Evolutionary conservation across 352 stramenopile genomes (phyloP).

Genomic region (Phytophthora fragariae): DNA sequence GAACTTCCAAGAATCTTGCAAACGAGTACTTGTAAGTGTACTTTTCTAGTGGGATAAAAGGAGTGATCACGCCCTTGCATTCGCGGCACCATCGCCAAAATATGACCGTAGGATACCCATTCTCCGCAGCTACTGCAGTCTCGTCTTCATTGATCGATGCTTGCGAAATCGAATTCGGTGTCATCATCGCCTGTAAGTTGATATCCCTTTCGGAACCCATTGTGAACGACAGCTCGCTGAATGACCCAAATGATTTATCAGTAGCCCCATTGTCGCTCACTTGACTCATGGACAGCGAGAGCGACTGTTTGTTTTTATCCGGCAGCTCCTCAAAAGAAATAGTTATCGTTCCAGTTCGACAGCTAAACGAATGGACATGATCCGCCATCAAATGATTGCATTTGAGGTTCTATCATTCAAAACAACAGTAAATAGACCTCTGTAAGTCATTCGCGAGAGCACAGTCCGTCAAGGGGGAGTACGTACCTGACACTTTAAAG

Average conservation of each 20-base stretch:
- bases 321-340: conserved; percentile 88
- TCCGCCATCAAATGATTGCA: conserved; percentile 85
- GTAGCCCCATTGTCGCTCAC: conserved; percentile 36
- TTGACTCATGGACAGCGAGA: conserved; percentile 50
- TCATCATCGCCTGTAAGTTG: conserved; percentile 57
- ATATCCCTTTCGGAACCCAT: conserved; percentile 48
- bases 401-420: conserved; percentile 65
- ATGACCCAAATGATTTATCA: conserved; percentile 43
- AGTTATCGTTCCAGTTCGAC: conserved; percentile 68
- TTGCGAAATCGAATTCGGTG: conserved; percentile 40
- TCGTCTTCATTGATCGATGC: conserved; percentile 35
- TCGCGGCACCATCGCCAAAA: conserved; percentile 98
- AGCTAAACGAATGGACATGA: conserved; percentile 87
- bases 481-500: conserved; percentile 82
- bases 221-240: conserved; percentile 40
- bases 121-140: conserved; percentile 24
- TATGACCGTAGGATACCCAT: conserved; percentile 81
- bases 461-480: neutral
- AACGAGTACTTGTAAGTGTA: conserved; percentile 98
- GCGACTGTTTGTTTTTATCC: conserved; percentile 54
- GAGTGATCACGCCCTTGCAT: conserved; percentile 93
- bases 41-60: conserved; percentile 88
- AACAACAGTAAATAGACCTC: conserved; percentile 7
- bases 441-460: conserved; percentile 4
- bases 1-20: conserved; percentile 97